phyloP scores from a whole-genome alignment of 1,139 yeast species.

The Suhomyces kunorum region DNA sequence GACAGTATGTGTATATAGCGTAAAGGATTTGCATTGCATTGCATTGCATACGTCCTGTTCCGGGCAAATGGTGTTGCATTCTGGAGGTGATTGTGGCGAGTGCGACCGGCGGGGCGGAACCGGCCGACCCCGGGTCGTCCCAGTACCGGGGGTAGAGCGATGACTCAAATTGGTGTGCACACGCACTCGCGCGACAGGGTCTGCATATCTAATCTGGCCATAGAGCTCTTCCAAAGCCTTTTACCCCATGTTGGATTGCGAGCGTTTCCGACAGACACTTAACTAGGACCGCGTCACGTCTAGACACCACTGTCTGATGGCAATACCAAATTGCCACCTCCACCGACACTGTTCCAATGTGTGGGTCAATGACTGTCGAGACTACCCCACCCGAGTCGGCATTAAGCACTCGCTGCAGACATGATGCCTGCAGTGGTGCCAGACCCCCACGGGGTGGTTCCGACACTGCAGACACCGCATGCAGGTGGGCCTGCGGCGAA shows the following conservation, averaged over 20 bases:
- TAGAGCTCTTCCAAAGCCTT: too few species aligned
- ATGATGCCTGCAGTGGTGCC: too few species aligned
- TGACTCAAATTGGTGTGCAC: slow-evolving; percentile 5
- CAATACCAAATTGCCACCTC: background rate
- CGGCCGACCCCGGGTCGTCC: background rate
- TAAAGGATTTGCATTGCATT: too few species aligned
- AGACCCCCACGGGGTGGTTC: too few species aligned
- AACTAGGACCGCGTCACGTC: background rate
- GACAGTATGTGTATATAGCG: too few species aligned
- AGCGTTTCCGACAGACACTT: too few species aligned
- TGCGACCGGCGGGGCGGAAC: slow-evolving; percentile 1
- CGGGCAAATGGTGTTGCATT: background rate
- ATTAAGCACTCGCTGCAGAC: too few species aligned
- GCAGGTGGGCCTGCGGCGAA: background rate
- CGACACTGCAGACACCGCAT: too few species aligned
- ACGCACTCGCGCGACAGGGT: background rate
- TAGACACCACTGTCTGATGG: background rate
- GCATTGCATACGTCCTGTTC: too few species aligned
- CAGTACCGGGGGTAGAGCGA: too few species aligned
- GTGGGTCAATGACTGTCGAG: background rate
- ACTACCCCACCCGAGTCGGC: background rate
- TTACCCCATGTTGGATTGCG: background rate
- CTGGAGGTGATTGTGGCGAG: too few species aligned
- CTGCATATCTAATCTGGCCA: slow-evolving; percentile 1
- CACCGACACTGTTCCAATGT: background rate